A percentile compares a stretch with the other conserved stretches of the same genome.
These are phyloP conservation scores for Pythium apleroticum DNA, from an alignment of 352 stramenopile species.

Conservation along the genomic window DNA sequence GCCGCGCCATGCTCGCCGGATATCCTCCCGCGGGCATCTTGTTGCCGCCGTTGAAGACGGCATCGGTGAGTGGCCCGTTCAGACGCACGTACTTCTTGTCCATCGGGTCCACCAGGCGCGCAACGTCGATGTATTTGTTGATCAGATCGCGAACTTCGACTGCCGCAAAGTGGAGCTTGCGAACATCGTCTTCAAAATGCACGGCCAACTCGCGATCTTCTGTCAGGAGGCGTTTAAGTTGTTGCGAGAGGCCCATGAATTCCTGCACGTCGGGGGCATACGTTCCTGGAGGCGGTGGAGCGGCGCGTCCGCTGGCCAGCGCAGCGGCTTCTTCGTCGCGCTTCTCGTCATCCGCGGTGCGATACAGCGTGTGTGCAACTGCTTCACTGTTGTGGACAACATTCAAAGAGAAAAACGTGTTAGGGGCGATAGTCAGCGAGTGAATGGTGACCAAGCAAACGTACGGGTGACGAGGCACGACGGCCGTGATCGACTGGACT, in stretches of 20 bases:
- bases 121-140: slow-evolving; percentile 55
- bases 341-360: slow-evolving; percentile 54
- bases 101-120: slow-evolving; percentile 47
- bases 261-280: slow-evolving; percentile 69
- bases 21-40: slow-evolving; percentile 60
- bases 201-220: slow-evolving; percentile 28
- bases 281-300: slow-evolving; percentile 56
- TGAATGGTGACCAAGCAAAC: slow-evolving; percentile 18
- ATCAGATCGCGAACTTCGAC: slow-evolving; percentile 62
- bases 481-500: slow-evolving; percentile 74
- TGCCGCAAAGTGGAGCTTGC: slow-evolving; percentile 53
- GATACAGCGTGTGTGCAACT: slow-evolving; percentile 48
- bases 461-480: slow-evolving; percentile 68
- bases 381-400: slow-evolving; percentile 43
- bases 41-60: slow-evolving; percentile 57
- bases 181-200: slow-evolving; percentile 23
- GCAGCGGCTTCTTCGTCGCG: slow-evolving; percentile 42
- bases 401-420: background rate
- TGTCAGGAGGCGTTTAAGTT: slow-evolving; percentile 55
- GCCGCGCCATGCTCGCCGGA: slow-evolving; percentile 50
- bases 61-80: slow-evolving; percentile 65
- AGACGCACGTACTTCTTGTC: slow-evolving; percentile 75
- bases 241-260: slow-evolving; percentile 52
- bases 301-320: slow-evolving; percentile 34
- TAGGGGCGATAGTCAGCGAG: background rate